Evolutionary conservation across 306 rosid genomes (phyloP), one percentile per base, ranked within the genome.

Genomic region (Begonia peltatifolia): DNA sequence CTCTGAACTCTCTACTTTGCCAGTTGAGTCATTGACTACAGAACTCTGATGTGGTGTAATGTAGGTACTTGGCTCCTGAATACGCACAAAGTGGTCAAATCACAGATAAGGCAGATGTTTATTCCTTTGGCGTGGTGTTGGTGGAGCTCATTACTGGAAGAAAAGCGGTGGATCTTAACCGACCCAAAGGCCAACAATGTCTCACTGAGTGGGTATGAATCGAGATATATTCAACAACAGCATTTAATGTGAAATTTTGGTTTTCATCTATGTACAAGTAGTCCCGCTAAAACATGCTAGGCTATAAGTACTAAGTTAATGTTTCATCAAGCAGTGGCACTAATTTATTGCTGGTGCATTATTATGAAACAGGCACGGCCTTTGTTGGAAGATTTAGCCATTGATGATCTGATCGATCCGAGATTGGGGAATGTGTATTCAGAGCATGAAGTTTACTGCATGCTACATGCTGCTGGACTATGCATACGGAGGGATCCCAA

Each of bases 11-110:
- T 30, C 38, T 30, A 56, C 59, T 54, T 52, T 49, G 20, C 36
- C 30, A 22, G 2, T 6, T 54, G 43, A 16, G 47, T 62, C 60
- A 41, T 47, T 59, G 14, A 52, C 53, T 78, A 54, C 48, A 42
- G 53, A 55, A 16, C 54, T 9, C 22, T 71, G 9, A 57, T 50
- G 14, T 35, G 10, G 55, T 66, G 22, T 54, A 63, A 11, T 77
- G 57, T 49, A 92, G 99, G 75, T 92, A 92, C 72, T 73, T 92
- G 79, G 96, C 99, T 65, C 99, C 99, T 42, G 99, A 86, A 58
- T 90, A 92, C 64, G 88, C 96, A 53, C 99, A 92, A 67, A 92
- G 99, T 44, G 99, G 99, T 53, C 99, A 92, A 75, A 86, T 92
- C 68, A 92, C 96, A 9, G 99, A 92, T 56, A 92, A 92, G 54